Base-by-base conservation (phyloP, 345 rosid genomes). In the Hypericum perforatum region DNA sequence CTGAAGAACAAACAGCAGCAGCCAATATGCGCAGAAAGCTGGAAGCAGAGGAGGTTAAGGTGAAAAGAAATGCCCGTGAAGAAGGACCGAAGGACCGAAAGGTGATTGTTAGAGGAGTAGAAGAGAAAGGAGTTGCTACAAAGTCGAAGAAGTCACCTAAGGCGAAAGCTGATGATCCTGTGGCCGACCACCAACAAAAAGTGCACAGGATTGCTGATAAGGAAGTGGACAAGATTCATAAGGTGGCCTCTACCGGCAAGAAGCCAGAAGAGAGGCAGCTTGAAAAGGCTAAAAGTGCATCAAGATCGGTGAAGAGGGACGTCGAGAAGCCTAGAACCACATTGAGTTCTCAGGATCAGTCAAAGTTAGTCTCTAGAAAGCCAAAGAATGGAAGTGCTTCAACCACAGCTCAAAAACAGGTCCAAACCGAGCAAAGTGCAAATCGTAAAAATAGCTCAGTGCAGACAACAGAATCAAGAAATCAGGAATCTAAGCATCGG, bases 211-310 rank as follows among this genome's bases (percentile, higher is more conserved):
- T 39, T 58, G 32, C 60, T 57, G 64, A 57, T 14, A 67, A 43
- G 69, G 63, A 76, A 67, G 45, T 64, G 14, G 40, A 39, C 16
- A 70, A 70, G 69, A 57, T 16, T 49, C 59, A 59, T 49, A 85
- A 74, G 68, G 55, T 15, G 41, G 64, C 36, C 12, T 10, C 37
- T 22, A 52, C 12, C 37, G 51, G 63, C 68, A 71, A 66, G 60
- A 75, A 64, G 43, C 59, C 70, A 38, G 15, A 15, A n/a, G 73
- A 53, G 38, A 73, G 70, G 49, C 74, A 65, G 52, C 55, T 8
- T 47, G 53, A 16, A 12, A 79, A 67, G 71, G 64, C 70, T 58
- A 77, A 65, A 74, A 71, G 54, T 29, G 60, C 66, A 52, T 39
- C 67, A 41, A 69, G 47, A 49, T 52, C 72, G 32, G 32, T 4